Evolutionary conservation across 148 eudicot genomes (phyloP), one percentile per base, ranked within the genome.

Genomic region (Diospyros kaki): DNA sequence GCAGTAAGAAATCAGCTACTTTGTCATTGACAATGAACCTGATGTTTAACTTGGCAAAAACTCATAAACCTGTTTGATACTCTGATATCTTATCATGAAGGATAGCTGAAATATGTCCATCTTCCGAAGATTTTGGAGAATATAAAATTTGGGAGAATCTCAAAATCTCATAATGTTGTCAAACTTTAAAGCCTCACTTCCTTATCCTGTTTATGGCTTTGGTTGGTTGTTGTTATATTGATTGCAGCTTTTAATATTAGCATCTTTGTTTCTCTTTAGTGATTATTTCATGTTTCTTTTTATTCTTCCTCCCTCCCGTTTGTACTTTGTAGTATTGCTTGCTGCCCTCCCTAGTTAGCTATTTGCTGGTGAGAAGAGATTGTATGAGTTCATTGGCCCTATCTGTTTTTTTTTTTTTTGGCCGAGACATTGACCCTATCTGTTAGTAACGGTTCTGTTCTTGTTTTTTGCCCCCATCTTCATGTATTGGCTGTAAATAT

Each of bases 1-100:
- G 90, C 94, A 39, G 98, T 92, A 86, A 90, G 97, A 58, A 17
- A 76, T 43, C 40, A 18, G 9, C 38, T 66, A 38, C 66, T 65
- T 43, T 14, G 38, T 54, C 55, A 45, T 50, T 64, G 14, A 43
- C 10, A 51, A 38, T 18, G 61, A 68, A 52, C 53, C 11, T 50
- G 60, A 67, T 11, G 17, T 41, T n/a, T 71, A 64, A 72, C 56
- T 28, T 44, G 40, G 43, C 7, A 48, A 68, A 13, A 51, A 68
- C 38, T n/a, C 5, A 3, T 48, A 68, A n/a, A 2, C 2, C 42
- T 8, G 54, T 68, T 50, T n/a, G 69, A 15, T 44, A 42, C n/a
- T 13, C 38, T 6, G 38, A 66, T n/a, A 10, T 44, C 43, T 62
- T 62, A 9, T 28, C 1, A 62, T 5, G 28, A 28, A 5, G 59